Evolutionary conservation across 495 filamentous ascomycete species (phyloP), one percentile per base, ranked within the genome.

Genomic region (Penicillium paxilli): DNA sequence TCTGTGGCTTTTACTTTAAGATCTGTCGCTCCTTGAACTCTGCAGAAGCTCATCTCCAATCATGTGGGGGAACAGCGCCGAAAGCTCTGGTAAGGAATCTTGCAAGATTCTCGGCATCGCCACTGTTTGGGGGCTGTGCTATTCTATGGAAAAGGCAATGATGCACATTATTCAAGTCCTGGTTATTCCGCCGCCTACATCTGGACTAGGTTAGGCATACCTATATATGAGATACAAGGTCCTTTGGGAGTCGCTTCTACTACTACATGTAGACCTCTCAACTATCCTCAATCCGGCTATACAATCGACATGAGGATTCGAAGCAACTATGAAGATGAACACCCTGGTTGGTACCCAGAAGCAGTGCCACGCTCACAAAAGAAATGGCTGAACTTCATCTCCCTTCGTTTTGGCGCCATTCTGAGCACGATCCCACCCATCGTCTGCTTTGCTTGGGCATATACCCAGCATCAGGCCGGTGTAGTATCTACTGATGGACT

Each of bases 361-460:
- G 59, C 52, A 9, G 16, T 62, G 30, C 59, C 55, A 6, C 48
- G 55, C 26, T 19, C 33, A n/a, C 35, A 55, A 9, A 58, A 47
- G 26, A 58, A 55, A 55, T 62, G 55, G 52, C 55, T 62, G 1
- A 59, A 49, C 8, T 28, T 62, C 17, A 2, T 62, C 0, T 49
- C 55, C 1, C 48, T 62, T 6, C 59, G 59, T 11, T 62, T 62
- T 16, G 59, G 42, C 1, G 40, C 52, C 2, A 40, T 55, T 5
- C 24, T 59, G 0, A 52, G 48, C 25, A 33, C 44, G 6, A 55
- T 62, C 48, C 33, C 25, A 9, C 51, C 35, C 2, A 30, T 62
- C 14, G 45, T 59, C 6, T 62, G 59, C 44, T 62, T 59, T 28
- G 47, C 59, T 6, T 59, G 59, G 59, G 55, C 55, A 8, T 52